Conservation (phyloP, 179 eudicot species). For the Heliamphora pulchella region DNA sequence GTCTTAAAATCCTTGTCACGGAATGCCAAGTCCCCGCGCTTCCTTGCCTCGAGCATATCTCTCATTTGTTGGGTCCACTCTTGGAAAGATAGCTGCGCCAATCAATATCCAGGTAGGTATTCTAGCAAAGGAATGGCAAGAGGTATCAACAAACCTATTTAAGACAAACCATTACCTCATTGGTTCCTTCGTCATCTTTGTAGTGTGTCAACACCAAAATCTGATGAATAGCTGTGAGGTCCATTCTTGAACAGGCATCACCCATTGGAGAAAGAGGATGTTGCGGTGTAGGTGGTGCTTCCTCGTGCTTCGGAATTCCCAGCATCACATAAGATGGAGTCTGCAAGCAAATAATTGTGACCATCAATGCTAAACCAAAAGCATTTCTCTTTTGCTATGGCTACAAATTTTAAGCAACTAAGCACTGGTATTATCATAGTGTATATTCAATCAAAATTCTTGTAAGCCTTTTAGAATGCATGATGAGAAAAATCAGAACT, state of each 20-base stretch:
- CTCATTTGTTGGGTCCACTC: constrained; percentile 99
- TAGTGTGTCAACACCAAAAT: constrained; percentile 73
- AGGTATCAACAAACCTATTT: constrained; percentile 7
- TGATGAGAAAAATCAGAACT: not conserved
- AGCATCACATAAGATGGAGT: constrained; percentile 65
- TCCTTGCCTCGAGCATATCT: constrained; percentile 87
- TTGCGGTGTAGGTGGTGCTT: constrained; percentile 70
- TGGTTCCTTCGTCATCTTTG: constrained; percentile 89
- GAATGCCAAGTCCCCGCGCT: constrained; percentile 59
- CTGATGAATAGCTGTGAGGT: constrained; percentile 92
- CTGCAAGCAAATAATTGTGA: constrained; percentile 26
- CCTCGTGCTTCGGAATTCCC: constrained; percentile 67
- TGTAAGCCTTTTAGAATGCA: not conserved
- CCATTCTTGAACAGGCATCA: constrained; percentile 84
- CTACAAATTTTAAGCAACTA: not conserved
- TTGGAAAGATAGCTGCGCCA: constrained; percentile 77
- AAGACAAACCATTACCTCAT: constrained; percentile 49
- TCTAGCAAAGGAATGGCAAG: not conserved
- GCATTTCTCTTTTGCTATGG: no score
- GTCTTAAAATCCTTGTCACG: constrained; percentile 32
- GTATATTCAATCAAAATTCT: not conserved
- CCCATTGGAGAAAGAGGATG: constrained; percentile 87
- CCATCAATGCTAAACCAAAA: not conserved
- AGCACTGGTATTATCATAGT: not conserved
- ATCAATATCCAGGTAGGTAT: constrained; percentile 13